A percentile compares a stretch with the other conserved stretches of the same genome.
Evolutionary conservation across 1,139 yeast genomes (phyloP).

Genomic region (Candida buenavistaensis): DNA sequence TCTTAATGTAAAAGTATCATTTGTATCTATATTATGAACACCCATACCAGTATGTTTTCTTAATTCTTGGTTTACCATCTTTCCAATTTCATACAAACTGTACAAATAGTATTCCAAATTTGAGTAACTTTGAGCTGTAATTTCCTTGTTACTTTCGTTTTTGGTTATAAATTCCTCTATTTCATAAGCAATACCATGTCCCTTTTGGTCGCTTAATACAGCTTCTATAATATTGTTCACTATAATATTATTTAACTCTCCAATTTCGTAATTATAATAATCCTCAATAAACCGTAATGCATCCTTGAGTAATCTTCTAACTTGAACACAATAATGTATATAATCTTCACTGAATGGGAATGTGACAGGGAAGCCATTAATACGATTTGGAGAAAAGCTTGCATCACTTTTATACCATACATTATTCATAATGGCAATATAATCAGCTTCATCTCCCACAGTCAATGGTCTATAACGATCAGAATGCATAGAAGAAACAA

Average conservation of each 20-base stretch:
- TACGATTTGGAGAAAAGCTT: slow-evolving; percentile 39
- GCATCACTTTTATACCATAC: slow-evolving; percentile 71
- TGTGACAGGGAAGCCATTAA: slow-evolving; percentile 56
- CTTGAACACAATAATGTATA: slow-evolving; percentile 78
- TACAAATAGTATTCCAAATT: slow-evolving; percentile 82
- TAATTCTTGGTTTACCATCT: slow-evolving; percentile 40
- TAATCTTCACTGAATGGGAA: slow-evolving; percentile 89
- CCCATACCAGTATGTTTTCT: slow-evolving; percentile 56
- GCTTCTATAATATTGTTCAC: slow-evolving; percentile 66
- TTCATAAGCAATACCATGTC: slow-evolving; percentile 64
- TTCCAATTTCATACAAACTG: slow-evolving; percentile 59
- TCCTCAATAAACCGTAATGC: slow-evolving; percentile 64
- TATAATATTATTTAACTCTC: slow-evolving; percentile 47
- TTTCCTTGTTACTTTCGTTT: slow-evolving; percentile 78
- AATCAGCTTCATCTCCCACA: slow-evolving; percentile 59
- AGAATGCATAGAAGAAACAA: slow-evolving; percentile 61
- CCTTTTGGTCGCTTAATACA: slow-evolving; percentile 53
- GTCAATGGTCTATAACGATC: slow-evolving; percentile 91
- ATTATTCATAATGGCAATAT: slow-evolving; percentile 59
- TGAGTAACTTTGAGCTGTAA: slow-evolving; percentile 83
- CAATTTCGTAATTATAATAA: slow-evolving; percentile 54
- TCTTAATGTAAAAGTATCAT: slow-evolving; percentile 39
- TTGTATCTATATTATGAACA: slow-evolving; percentile 40
- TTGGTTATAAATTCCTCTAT: slow-evolving; percentile 59
- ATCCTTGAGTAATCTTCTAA: slow-evolving; percentile 58